Evolutionary conservation across 1,139 yeast species (phyloP).

Genomic region (Suhomyces chickasaworum): DNA sequence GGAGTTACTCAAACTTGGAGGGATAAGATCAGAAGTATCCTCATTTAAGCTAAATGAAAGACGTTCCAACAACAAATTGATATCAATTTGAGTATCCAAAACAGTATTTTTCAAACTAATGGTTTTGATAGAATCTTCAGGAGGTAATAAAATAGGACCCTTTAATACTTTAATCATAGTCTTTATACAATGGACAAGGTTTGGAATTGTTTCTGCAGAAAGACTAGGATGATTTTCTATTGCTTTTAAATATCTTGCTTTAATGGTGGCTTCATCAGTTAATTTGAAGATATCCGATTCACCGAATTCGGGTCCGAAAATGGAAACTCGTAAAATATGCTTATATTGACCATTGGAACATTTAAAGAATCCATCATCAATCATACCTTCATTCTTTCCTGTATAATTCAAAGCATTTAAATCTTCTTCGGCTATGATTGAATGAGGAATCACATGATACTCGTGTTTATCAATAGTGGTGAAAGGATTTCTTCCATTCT

Average conservation of each 20-base stretch:
- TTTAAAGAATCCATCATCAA: constrained; percentile 42
- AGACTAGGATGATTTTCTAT: constrained; percentile 32
- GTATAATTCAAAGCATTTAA: constrained; percentile 18
- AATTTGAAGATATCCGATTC: constrained; percentile 29
- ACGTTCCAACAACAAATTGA: constrained; percentile 49
- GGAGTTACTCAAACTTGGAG: constrained; percentile 49
- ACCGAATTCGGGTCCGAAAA: constrained; percentile 36
- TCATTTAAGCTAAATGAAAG: constrained; percentile 46
- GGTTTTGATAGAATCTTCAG: constrained; percentile 50
- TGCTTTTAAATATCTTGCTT: constrained; percentile 31
- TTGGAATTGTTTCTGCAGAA: constrained; percentile 44
- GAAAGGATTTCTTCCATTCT: constrained; percentile 26
- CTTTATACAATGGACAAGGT: constrained; percentile 54
- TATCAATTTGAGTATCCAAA: constrained; percentile 57
- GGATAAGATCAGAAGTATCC: constrained; percentile 51
- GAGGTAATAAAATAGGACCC: constrained; percentile 56
- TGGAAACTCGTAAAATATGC: constrained; percentile 38
- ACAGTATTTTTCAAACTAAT: constrained; percentile 52
- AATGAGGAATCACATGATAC: constrained; percentile 36
- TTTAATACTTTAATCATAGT: constrained; percentile 60
- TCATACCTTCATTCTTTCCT: constrained; percentile 11
- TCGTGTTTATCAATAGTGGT: constrained; percentile 34
- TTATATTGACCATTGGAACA: constrained; percentile 28
- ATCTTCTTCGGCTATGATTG: constrained; percentile 32
- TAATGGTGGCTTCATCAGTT: constrained; percentile 29